Base-by-base conservation (phyloP, 1,284 basidiomycete genomes). In the Apiotrichum sp. region DNA sequence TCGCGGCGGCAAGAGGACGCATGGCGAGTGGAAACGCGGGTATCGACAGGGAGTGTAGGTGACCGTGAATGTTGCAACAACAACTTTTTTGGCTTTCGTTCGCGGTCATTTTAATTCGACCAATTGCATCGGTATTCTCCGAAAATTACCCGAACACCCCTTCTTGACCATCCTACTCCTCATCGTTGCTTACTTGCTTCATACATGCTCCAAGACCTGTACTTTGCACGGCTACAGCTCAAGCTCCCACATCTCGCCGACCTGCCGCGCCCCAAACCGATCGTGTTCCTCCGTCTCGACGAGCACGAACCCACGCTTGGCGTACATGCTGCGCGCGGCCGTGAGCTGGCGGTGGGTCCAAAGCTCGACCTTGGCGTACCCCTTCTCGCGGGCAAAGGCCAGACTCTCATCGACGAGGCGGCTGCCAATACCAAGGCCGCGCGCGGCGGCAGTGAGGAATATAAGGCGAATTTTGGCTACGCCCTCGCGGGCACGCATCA, bases 261-360 rank as follows among this genome's bases (percentile, higher is more conserved):
- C 48, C 6, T 52, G 53, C 47, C 14, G 2, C 35, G 38, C 4
- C 42, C 55, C 16, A 52, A 49, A 9, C 39, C 50, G 4, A 29
- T 6, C 6, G 16, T 33, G 34, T 4, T 22, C 31, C 35, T 38
- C 35, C 35, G 29, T 16, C 9, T 8, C 16, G 2, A 52, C 36
- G 4, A 50, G 22, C 14, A 6, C 13, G 47, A 62, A 62, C 6
- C 57, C 60, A 16, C 54, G 53, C 29, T 34, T 36, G n/a, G 52
- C 49, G 7, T 62, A 62, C 10, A 62, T 51, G 4, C n/a, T 6
- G 31, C 56, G n/a, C 4, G 60, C 60, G 9, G 49, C 51, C 7
- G 13, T 16, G 31, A 62, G 56, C n/a, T 38, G 35, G 29, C 29
- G 39, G 10, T 62, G 56, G 29, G 60, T 62, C 60, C 56, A 56